Evolutionary conservation across 164 flowering plant species (phyloP).

Genomic region (Saururus chinensis): DNA sequence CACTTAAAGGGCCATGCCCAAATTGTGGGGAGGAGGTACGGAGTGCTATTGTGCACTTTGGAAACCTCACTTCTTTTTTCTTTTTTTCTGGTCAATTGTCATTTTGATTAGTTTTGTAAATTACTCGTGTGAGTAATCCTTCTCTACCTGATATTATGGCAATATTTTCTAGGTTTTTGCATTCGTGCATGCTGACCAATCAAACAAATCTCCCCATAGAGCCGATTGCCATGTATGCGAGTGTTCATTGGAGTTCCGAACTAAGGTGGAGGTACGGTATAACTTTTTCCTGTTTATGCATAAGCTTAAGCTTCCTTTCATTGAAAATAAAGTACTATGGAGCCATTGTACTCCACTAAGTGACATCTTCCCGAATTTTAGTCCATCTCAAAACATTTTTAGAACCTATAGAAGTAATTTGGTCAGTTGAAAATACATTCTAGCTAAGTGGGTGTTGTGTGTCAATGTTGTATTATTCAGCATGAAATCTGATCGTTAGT

Average conservation of each 20-base stretch:
- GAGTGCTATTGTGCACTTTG: neutral
- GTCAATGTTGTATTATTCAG: neutral
- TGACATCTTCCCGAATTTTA: neutral
- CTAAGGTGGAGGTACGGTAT: constrained; percentile 66
- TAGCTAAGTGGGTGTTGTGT: neutral
- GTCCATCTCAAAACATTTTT: neutral
- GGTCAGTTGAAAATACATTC: neutral
- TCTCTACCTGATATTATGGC: neutral
- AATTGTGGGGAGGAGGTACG: constrained; percentile 92
- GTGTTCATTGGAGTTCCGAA: constrained; percentile 62
- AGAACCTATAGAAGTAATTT: too few species aligned
- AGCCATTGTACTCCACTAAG: neutral
- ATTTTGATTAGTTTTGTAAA: too few species aligned
- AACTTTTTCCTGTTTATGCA: neutral
- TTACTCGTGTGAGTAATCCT: neutral
- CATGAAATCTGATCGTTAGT: neutral
- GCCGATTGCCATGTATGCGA: constrained; percentile 89
- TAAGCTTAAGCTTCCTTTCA: neutral
- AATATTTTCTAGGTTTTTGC: constrained; percentile 70
- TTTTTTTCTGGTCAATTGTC: too few species aligned
- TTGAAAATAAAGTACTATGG: too few species aligned
- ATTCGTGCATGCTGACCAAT: constrained; percentile 54
- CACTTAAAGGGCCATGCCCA: constrained; percentile 88
- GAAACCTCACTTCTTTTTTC: neutral
- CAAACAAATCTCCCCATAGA: constrained; percentile 51